phyloP scores from a whole-genome alignment of 1,284 basidiomycete species.

The Meripilus lineatus region DNA sequence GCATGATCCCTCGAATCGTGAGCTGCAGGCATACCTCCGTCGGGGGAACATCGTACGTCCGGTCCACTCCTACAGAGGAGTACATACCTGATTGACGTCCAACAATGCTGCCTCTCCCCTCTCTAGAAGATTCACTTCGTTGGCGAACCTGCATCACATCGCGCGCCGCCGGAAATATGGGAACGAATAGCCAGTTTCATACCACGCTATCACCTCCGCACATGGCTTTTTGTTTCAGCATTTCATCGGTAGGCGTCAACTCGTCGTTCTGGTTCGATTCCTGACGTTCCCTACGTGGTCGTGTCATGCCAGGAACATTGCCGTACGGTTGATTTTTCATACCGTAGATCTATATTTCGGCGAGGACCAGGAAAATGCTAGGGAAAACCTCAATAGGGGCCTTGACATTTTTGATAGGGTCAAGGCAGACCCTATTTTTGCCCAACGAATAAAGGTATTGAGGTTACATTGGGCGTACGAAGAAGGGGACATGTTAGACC shows the following conservation, averaged over 20 bases:
- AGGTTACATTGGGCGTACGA: constrained; percentile 64
- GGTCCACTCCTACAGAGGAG: constrained; percentile 1
- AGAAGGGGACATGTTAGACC: constrained; percentile 58
- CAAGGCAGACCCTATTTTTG: constrained; percentile 55
- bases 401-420: constrained; percentile 61
- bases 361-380: constrained; percentile 49
- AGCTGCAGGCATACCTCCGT: constrained; percentile 45
- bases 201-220: constrained; percentile 58
- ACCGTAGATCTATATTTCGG: constrained; percentile 62
- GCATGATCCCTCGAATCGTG: constrained; percentile 53
- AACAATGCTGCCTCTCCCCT: not conserved
- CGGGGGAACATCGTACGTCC: constrained; percentile 39
- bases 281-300: not conserved
- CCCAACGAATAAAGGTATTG: constrained; percentile 48
- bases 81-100: not conserved
- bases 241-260: constrained; percentile 37
- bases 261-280: not conserved
- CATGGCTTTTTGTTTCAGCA: constrained; percentile 58
- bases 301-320: constrained; percentile 39
- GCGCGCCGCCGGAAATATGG: constrained; percentile 61
- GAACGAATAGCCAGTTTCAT: constrained; percentile 56
- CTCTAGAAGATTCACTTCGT: constrained; percentile 47
- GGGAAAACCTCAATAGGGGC: constrained; percentile 49
- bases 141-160: constrained; percentile 50
- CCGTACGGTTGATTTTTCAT: constrained; percentile 55